phyloP scores from a whole-genome alignment of 495 filamentous ascomycete genomes.

The Penicillium silybi region DNA sequence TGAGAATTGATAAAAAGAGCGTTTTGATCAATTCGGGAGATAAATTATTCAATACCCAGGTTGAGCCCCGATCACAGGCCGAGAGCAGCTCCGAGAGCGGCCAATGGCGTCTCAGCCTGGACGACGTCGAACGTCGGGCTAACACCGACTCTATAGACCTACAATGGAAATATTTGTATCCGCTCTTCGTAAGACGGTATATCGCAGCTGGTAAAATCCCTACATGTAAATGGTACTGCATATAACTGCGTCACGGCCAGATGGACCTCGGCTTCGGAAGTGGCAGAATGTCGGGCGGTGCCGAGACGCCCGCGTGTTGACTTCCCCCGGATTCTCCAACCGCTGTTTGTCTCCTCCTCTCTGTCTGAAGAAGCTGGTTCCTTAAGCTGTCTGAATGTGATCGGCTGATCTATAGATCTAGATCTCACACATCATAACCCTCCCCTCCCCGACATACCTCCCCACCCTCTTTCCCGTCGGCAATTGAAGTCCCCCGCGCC shows the following conservation, averaged over 20 bases:
- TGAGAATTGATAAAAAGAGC: neutral
- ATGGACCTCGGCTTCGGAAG: slow-evolving; percentile 37
- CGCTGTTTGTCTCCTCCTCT: slow-evolving; percentile 15
- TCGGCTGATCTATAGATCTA: slow-evolving; percentile 1
- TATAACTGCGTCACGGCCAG: neutral
- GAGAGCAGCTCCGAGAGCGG: neutral
- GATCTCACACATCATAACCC: neutral
- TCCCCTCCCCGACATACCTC: slow-evolving; percentile 1
- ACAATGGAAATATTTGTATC: neutral
- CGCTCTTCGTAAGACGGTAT: neutral
- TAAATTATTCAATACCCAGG: neutral
- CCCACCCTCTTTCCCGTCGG: slow-evolving; percentile 18
- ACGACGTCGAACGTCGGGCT: neutral
- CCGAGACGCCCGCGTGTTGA: slow-evolving; percentile 26
- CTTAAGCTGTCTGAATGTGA: slow-evolving; percentile 8
- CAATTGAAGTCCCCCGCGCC: slow-evolving; percentile 23
- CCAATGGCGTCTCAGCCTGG: neutral
- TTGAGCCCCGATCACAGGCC: neutral
- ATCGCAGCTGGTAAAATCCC: neutral
- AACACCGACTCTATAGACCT: neutral
- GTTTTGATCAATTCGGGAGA: neutral
- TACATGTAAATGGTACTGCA: neutral
- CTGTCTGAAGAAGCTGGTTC: slow-evolving; percentile 2
- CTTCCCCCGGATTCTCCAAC: slow-evolving; percentile 30
- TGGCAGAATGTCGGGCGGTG: slow-evolving; percentile 37